These are phyloP conservation scores for Pseudogymnoascus sp. DNA, from an alignment of 2,329 filamentous ascomycete genomes.

Conservation along the genomic window DNA sequence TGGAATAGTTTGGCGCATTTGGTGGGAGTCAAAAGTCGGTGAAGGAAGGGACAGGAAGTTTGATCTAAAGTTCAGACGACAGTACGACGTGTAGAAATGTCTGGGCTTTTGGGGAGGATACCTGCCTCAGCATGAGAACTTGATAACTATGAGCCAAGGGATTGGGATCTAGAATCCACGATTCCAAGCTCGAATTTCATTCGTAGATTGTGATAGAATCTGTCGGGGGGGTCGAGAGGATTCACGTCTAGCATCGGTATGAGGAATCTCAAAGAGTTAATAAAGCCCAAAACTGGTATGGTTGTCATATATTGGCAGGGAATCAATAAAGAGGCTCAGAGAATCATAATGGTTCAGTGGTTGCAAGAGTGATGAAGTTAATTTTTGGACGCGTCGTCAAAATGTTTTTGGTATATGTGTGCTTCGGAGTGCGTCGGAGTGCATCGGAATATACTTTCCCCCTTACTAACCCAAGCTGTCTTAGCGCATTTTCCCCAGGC, in stretches of 20 bases:
- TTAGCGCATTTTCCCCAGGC: neutral
- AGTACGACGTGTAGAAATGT: neutral
- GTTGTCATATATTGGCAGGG: neutral
- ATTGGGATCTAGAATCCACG: neutral
- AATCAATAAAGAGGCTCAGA: neutral
- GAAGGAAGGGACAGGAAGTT: neutral
- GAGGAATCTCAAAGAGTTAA: neutral
- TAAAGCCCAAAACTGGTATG: neutral
- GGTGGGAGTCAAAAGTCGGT: neutral
- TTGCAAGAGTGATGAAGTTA: neutral
- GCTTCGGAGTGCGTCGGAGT: neutral
- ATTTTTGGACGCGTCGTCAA: neutral
- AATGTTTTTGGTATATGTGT: neutral
- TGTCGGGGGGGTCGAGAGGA: neutral
- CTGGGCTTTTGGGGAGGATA: neutral
- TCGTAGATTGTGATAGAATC: constrained; percentile 6
- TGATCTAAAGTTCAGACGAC: neutral
- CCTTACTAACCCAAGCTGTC: neutral
- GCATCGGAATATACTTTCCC: constrained; percentile 5
- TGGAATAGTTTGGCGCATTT: neutral
- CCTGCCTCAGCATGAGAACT: neutral
- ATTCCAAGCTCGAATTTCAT: neutral
- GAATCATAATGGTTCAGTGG: neutral
- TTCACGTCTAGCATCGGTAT: neutral
- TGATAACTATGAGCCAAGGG: neutral